These are phyloP conservation scores for Diutina pseudorugosa DNA, from an alignment of 1,139 yeast species.

Conservation along the genomic window DNA sequence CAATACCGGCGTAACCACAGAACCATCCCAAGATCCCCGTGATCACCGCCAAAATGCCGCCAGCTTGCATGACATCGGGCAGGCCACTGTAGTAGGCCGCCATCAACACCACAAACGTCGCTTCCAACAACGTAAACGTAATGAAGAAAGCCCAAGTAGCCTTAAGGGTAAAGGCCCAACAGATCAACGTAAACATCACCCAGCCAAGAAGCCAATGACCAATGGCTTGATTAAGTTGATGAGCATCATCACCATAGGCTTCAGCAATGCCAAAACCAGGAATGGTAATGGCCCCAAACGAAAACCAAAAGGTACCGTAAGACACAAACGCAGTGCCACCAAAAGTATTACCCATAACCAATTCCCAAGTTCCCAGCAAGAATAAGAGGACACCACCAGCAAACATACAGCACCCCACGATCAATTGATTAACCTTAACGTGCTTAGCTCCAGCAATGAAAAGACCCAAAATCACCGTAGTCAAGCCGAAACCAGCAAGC, in stretches of 20 bases:
- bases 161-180: conserved; percentile 27
- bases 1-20: conserved; percentile 24
- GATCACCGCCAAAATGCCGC: conserved; percentile 34
- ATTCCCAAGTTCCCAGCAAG: neutral
- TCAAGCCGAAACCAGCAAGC: conserved; percentile 8
- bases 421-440: neutral
- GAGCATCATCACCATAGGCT: conserved; percentile 15
- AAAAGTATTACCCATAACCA: conserved; percentile 17
- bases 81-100: conserved; percentile 27
- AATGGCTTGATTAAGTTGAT: conserved; percentile 18
- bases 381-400: neutral
- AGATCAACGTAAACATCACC: conserved; percentile 31
- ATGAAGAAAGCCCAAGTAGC: conserved; percentile 29
- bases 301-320: conserved; percentile 27
- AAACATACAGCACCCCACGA: neutral
- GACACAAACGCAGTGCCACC: conserved; percentile 26
- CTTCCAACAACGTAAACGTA: conserved; percentile 23
- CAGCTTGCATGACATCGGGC: conserved; percentile 21
- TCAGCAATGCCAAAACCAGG: conserved; percentile 21
- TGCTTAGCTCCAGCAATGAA: conserved; percentile 1
- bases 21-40: conserved; percentile 33
- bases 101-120: conserved; percentile 30
- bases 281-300: conserved; percentile 22
- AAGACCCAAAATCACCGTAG: conserved; percentile 9
- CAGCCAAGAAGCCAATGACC: conserved; percentile 34